Conservation (phyloP, 2,329 filamentous ascomycete genomes). For the Sordariomycetes sp. region DNA sequence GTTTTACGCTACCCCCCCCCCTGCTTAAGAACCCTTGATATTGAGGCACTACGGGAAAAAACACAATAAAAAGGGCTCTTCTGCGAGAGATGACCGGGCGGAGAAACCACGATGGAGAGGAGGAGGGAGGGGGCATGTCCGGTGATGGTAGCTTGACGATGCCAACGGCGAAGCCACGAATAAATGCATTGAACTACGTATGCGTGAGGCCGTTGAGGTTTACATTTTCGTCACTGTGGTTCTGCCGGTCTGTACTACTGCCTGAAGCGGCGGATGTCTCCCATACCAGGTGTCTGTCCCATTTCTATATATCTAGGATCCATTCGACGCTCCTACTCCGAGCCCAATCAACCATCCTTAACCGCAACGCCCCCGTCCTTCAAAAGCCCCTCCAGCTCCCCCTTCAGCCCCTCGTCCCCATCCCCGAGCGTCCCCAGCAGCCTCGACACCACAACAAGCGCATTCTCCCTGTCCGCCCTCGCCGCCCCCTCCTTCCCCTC, state of each 20-base stretch:
- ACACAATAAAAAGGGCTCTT: not conserved
- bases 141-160: constrained; percentile 2
- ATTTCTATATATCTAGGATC: too few species aligned
- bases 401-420: constrained; percentile 22
- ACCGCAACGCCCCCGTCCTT: constrained; percentile 29
- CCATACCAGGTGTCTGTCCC: too few species aligned
- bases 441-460: constrained; percentile 45
- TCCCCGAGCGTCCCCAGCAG: constrained; percentile 27
- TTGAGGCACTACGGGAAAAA: not conserved
- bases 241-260: too few species aligned
- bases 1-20: not conserved
- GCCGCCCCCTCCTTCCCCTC: constrained; percentile 29
- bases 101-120: not conserved
- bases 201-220: not conserved
- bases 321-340: not conserved
- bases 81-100: not conserved
- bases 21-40: not conserved
- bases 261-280: too few species aligned
- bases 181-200: constrained; percentile 3
- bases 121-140: not conserved
- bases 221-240: too few species aligned
- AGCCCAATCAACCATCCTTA: not conserved
- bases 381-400: constrained; percentile 36
- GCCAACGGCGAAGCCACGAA: constrained; percentile 4
- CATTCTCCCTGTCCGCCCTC: constrained; percentile 49